phyloP scores from a whole-genome alignment of 768 basidiomycete species.

The Collybiopsis luxurians region DNA sequence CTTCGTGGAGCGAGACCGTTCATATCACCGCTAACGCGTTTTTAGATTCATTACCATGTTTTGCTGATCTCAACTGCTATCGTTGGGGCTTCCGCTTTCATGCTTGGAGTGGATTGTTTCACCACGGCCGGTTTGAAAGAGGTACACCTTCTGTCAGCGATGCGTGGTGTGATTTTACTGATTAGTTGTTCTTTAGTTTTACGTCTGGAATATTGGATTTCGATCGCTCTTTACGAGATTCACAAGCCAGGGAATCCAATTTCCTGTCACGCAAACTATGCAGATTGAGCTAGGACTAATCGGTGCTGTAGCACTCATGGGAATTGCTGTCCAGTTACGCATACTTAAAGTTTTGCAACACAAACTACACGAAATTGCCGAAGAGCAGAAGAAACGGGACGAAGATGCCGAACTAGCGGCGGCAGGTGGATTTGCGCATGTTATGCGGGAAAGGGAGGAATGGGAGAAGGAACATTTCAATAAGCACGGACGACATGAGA shows the following conservation, averaged over 20 bases:
- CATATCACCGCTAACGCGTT: constrained; percentile 15
- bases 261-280: constrained; percentile 88
- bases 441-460: constrained; percentile 68
- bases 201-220: constrained; percentile 95
- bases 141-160: constrained; percentile 39
- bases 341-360: constrained; percentile 77
- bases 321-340: constrained; percentile 86
- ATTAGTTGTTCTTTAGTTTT: constrained; percentile 58
- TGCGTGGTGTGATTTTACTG: constrained; percentile 13
- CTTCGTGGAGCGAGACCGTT: not conserved
- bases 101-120: constrained; percentile 92
- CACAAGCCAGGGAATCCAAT: constrained; percentile 59
- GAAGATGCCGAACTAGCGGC: constrained; percentile 75
- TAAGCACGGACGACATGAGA: constrained; percentile 62
- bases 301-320: constrained; percentile 80
- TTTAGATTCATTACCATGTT: constrained; percentile 77
- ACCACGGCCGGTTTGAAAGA: constrained; percentile 92
- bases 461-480: constrained; percentile 88
- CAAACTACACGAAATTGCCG: constrained; percentile 76
- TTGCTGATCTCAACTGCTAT: constrained; percentile 84
- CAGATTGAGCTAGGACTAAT: constrained; percentile 90
- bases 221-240: constrained; percentile 76
- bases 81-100: constrained; percentile 88
- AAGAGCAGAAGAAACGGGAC: constrained; percentile 70
- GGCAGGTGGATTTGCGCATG: constrained; percentile 60